phyloP scores from a whole-genome alignment of 352 stramenopile species.

The Phytopythium boreale region DNA sequence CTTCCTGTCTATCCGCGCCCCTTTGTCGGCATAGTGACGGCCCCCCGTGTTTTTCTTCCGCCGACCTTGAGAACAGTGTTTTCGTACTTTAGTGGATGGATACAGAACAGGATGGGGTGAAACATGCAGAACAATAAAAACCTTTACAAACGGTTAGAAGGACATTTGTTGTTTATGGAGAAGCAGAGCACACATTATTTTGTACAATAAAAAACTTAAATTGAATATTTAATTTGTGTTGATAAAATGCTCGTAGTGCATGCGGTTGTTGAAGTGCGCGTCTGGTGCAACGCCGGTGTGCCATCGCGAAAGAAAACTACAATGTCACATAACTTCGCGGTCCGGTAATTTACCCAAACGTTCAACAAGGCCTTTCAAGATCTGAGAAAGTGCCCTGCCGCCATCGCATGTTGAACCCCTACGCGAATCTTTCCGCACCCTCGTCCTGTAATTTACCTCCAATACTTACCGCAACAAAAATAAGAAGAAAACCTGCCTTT shows the following conservation, averaged over 20 bases:
- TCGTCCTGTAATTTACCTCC: not conserved
- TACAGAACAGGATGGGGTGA: not conserved
- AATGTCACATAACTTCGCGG: not conserved
- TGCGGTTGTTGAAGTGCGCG: not conserved
- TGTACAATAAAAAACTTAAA: not conserved
- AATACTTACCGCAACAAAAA: too few species aligned
- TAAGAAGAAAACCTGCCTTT: too few species aligned
- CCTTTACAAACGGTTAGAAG: not conserved
- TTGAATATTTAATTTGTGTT: not conserved
- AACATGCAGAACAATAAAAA: not conserved
- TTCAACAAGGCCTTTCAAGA: too few species aligned
- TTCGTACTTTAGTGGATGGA: conserved; percentile 1
- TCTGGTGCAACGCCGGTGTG: not conserved
- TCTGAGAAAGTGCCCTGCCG: too few species aligned
- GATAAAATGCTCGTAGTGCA: not conserved
- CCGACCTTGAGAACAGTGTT: not conserved
- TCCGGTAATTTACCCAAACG: too few species aligned
- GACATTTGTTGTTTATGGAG: not conserved
- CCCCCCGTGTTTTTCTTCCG: not conserved
- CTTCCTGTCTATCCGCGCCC: not conserved
- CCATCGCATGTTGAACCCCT: too few species aligned
- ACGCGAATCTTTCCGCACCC: not conserved
- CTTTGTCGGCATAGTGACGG: not conserved
- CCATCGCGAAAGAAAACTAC: not conserved
- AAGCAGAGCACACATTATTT: not conserved